phyloP scores from a whole-genome alignment of 2,329 filamentous ascomycete genomes.

The Aspergillus flavus region DNA sequence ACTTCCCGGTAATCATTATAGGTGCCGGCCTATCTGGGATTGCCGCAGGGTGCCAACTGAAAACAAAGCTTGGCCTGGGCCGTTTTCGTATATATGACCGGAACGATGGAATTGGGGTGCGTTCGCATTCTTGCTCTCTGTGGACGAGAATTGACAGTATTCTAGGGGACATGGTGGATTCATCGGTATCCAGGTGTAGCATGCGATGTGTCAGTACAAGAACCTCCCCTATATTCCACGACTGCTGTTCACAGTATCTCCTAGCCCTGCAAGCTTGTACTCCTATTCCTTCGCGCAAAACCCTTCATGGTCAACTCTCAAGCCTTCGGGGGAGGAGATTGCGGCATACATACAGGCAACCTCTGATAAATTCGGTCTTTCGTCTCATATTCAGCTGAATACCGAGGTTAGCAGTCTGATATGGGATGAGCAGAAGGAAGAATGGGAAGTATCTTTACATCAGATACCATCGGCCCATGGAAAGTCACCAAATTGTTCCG shows the following conservation, averaged over 20 bases:
- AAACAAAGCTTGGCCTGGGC: background rate
- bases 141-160: background rate
- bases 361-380: background rate
- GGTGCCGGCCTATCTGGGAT: background rate
- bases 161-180: background rate
- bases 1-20: background rate
- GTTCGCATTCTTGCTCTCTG: background rate
- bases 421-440: background rate
- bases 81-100: background rate
- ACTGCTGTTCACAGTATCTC: background rate
- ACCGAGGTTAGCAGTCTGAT: background rate
- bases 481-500: too few relatives aligned
- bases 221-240: background rate
- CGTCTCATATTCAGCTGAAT: background rate
- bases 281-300: background rate
- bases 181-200: background rate
- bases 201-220: background rate
- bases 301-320: background rate
- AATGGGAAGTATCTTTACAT: background rate
- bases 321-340: background rate
- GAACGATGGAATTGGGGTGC: background rate
- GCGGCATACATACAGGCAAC: background rate
- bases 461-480: background rate
- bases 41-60: background rate
- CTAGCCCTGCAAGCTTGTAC: background rate